Evolutionary conservation across 2,329 filamentous ascomycete species (phyloP), one percentile per base, ranked within the genome.

Genomic region (Aspergillus aculeatus): DNA sequence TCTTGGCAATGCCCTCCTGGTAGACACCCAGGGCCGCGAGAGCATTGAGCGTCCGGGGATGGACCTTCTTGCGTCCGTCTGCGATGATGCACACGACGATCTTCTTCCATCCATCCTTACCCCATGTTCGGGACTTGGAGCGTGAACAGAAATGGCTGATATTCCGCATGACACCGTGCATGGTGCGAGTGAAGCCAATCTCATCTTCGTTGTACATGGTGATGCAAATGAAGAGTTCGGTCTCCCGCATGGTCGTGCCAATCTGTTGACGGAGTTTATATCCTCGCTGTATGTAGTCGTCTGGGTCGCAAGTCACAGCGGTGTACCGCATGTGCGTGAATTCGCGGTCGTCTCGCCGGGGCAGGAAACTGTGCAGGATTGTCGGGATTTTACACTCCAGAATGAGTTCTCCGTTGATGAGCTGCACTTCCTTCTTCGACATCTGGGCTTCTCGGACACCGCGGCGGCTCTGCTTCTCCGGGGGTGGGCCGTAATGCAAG

Each of bases 161-260:
- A 74, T 99, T 99, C 75, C 96, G 92, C 91, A 99, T 96, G 58
- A 99, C 91, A 57, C 94, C 95, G 75, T 98, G 92, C 94, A 99
- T 98, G 0, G 95, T 99, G 50, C 95, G 87, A 6, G 95, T 97
- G 69, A 99, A 99, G 72, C 92, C 87, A 69, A 96, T 91, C 73
- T 98, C 95, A 77, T 97, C 91, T 78, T 99, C 95, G 77, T 99
- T 99, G 81, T 97, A 98, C 95, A 98, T 98, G 68, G 95, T 99
- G 62, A 99, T 83, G 73, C 93, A 96, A 69, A 99, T 96, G 74
- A 98, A 95, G 7, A 99, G 81, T 77, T 99, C 95, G 0, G 94
- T 98, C 76, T 98, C 93, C 63, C 95, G 87, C 29, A 88, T 82
- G 0, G 91, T 96, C 59, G 81, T 84, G 50, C 92, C 92, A 62